Evolutionary conservation across 2,329 filamentous ascomycete species (phyloP).

Genomic region (Daldinia sp.): DNA sequence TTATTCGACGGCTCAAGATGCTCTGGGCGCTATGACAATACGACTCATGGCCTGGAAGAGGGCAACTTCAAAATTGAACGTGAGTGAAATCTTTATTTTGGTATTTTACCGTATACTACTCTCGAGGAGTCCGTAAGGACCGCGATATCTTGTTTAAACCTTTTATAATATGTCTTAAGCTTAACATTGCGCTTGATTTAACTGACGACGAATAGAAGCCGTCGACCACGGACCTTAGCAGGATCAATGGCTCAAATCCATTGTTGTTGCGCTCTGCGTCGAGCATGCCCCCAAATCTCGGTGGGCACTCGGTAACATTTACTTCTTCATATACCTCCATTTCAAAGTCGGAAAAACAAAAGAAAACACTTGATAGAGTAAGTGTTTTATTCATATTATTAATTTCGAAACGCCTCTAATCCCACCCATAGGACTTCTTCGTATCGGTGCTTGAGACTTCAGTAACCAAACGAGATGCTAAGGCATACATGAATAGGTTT

Average conservation of each 20-base stretch:
- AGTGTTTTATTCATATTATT: constrained; percentile 2
- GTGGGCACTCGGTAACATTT: constrained; percentile 42
- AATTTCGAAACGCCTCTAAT: constrained; percentile 20
- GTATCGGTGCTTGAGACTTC: constrained; percentile 87
- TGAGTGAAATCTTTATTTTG: constrained; percentile 38
- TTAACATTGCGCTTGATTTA: background rate
- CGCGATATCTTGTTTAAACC: background rate
- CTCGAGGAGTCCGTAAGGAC: too few species aligned
- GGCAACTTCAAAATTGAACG: constrained; percentile 48
- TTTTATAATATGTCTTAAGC: background rate
- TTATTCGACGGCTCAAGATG: constrained; percentile 34
- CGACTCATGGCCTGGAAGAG: constrained; percentile 52
- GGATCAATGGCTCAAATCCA: constrained; percentile 39
- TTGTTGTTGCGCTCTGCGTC: constrained; percentile 37
- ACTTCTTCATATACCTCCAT: constrained; percentile 51
- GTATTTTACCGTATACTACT: background rate
- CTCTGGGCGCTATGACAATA: constrained; percentile 50
- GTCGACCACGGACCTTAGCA: constrained; percentile 38
- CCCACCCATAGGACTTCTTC: constrained; percentile 73
- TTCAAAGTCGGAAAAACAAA: constrained; percentile 56
- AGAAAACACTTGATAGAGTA: constrained; percentile 59
- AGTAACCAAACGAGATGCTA: constrained; percentile 91
- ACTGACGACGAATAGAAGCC: constrained; percentile 37
- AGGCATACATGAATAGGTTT: constrained; percentile 89
- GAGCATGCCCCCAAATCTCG: constrained; percentile 37